Evolutionary conservation across 148 eudicot species (phyloP).

Genomic region (Silene conica): DNA sequence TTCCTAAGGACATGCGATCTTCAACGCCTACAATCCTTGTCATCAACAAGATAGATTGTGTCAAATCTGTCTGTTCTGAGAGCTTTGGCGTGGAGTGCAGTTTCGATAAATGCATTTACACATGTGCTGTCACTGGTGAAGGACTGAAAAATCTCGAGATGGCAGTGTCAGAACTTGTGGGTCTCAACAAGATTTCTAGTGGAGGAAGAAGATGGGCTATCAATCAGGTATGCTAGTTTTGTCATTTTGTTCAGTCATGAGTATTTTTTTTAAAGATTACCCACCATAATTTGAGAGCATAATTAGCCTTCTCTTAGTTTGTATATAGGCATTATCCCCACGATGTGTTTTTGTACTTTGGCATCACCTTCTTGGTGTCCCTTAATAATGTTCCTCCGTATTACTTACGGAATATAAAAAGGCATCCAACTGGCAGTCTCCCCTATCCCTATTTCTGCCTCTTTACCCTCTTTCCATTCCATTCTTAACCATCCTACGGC

Average conservation of each 20-base stretch:
- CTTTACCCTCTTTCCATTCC: too few relatives aligned
- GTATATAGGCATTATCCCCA: too few relatives aligned
- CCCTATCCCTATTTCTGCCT: too few relatives aligned
- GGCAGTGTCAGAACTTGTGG: conserved; percentile 68
- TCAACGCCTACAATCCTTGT: conserved; percentile 72
- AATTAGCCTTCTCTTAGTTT: too few relatives aligned
- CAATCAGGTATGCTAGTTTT: conserved; percentile 58
- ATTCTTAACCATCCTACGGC: too few relatives aligned
- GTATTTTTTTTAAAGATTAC: too few relatives aligned
- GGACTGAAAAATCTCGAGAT: conserved; percentile 70
- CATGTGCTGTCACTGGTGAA: conserved; percentile 87
- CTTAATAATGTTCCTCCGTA: too few relatives aligned
- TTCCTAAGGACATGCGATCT: conserved; percentile 44
- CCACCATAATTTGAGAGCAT: too few relatives aligned
- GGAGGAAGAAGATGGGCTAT: conserved; percentile 84
- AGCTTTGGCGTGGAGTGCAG: conserved; percentile 31
- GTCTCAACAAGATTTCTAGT: conserved; percentile 54
- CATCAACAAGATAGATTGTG: conserved; percentile 84
- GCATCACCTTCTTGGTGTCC: too few relatives aligned
- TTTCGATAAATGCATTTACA: conserved; percentile 53
- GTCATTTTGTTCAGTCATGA: background rate
- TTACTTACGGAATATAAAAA: too few relatives aligned
- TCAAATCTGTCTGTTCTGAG: conserved; percentile 31
- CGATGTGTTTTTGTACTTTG: too few relatives aligned
- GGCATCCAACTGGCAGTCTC: too few relatives aligned